Evolutionary conservation across 768 basidiomycete species (phyloP).

Genomic region (Mycena vitilis): DNA sequence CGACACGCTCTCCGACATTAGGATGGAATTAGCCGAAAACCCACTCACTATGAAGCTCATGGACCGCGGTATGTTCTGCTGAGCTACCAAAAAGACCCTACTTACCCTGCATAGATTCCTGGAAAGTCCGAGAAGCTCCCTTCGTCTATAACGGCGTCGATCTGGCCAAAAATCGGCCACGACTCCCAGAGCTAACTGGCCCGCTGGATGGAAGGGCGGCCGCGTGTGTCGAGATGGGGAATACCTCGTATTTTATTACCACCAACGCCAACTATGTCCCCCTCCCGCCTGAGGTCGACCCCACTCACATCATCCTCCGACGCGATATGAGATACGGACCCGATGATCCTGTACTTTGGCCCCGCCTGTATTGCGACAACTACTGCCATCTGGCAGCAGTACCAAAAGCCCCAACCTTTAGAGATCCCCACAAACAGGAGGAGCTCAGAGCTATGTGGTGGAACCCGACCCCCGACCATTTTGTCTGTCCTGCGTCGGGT

Average conservation of each 20-base stretch:
- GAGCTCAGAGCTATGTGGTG: constrained; percentile 8
- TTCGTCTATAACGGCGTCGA: neutral
- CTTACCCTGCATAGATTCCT: constrained; percentile 9
- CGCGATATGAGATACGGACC: constrained; percentile 13
- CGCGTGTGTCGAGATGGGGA: neutral
- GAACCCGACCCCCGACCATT: constrained; percentile 3
- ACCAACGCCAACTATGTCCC: constrained; percentile 16
- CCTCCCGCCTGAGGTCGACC: constrained; percentile 11
- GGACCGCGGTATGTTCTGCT: neutral
- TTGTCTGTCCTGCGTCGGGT: constrained; percentile 19
- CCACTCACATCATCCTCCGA: neutral
- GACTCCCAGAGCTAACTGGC: neutral
- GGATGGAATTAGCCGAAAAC: neutral
- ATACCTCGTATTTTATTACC: constrained; percentile 11
- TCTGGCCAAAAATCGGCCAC: neutral
- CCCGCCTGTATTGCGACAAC: neutral
- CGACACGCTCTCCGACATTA: neutral
- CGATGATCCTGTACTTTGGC: constrained; percentile 6
- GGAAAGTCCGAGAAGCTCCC: neutral
- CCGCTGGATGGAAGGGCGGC: neutral
- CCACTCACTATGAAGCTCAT: constrained; percentile 11
- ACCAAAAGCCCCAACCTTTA: neutral
- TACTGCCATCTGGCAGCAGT: constrained; percentile 1
- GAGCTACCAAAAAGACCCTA: neutral
- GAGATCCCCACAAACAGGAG: neutral